Base-by-base conservation (phyloP, 2,329 filamentous ascomycete species). In the Penicillium sp. region DNA sequence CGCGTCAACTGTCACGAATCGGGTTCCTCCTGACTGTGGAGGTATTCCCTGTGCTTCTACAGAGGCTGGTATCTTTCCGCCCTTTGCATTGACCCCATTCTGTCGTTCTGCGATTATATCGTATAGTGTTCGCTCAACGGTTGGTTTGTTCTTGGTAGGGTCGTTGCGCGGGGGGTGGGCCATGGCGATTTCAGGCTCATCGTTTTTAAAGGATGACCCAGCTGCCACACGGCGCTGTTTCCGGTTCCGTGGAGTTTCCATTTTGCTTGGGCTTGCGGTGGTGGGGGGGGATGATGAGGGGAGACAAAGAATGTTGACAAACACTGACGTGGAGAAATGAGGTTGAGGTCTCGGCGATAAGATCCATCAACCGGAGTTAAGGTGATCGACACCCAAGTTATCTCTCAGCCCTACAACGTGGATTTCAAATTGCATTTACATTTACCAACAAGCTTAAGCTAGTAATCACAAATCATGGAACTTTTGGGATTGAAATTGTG, bases 31-130 rank as follows among this genome's bases (percentile, higher is more conserved):
- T 16, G 62, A 48, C 41, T 59, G 41, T 13, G 48, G 35, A 1
- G 39, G 61, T 18, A 43, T 52, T 19, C 50, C 50, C n/a, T 47
- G 26, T 23, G 29, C 50, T 47, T 52, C 50, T 10, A 34, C 43
- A 3, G 50, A 34, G 19, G 50, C 27, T 34, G 43, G 19, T 7
- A 35, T 41, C 7, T 36, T 6, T 18, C 43, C 29, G 2, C 13
- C 36, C 13, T 42, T 52, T 44, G 53, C 50, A 26, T 47, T 40
- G 2, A 77, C 60, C 42, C 72, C 67, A 19, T 65, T 66, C 46
- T 78, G 73, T 50, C 73, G 66, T 60, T 78, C 74, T 4, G 74
- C 72, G 18, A 77, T 77, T 45, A 79, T 70, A 47, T 79, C 75
- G 57, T 75, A 70, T 29, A 79, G 60, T 7, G 74, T 78, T 47